Base-by-base conservation (phyloP, 208 protist species). In the Trypanosoma grayi region DNA sequence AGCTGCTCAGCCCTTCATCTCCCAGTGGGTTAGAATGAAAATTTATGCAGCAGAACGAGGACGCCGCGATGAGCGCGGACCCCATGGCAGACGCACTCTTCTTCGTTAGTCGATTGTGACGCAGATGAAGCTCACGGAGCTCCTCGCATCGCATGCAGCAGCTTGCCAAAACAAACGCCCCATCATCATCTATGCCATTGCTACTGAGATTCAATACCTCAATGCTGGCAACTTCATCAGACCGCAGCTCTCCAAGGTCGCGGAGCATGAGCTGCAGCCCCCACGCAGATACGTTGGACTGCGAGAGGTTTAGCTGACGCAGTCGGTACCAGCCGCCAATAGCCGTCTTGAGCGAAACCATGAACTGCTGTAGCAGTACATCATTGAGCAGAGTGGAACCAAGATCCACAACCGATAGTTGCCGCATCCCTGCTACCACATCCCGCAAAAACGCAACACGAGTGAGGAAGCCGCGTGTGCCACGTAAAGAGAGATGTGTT, bases 281-380 rank as follows among this genome's bases (percentile, higher is more conserved):
- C 41, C 67, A 78, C 24, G 74, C 66, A 16, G 57, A 78, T 18
- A 92, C 24, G 9, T 76, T 57, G 24, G 73, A 84, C 62, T 86
- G 74, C 11, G 77, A 63, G 34, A 92, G 61, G 9, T 72, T 76
- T n/a, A 92, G 69, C 18, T 60, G 48, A 39, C 40, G 70, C 46
- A 92, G 68, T 9, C 50, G 60, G 58, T 74, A 71, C 85, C 85
- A 92, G 34, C 85, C 81, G 47, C 81, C 78, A 18, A 76, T 45
- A 22, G 67, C 66, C 10, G 34, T 31, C 16, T 55, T 47, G 53
- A 87, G 61, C 16, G 69, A 60, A n/a, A 40, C 37, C 41, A 85
- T 34, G 25, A 83, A 24, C 48, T 70, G 33, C 25, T 60, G 16
- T 30, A 80, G 46, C 37, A 51, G 50, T 27, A 81, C 67, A 50